These are phyloP conservation scores for Bidens hawaiensis DNA, from an alignment of 140 eudicot genomes.

Conservation along the genomic window DNA sequence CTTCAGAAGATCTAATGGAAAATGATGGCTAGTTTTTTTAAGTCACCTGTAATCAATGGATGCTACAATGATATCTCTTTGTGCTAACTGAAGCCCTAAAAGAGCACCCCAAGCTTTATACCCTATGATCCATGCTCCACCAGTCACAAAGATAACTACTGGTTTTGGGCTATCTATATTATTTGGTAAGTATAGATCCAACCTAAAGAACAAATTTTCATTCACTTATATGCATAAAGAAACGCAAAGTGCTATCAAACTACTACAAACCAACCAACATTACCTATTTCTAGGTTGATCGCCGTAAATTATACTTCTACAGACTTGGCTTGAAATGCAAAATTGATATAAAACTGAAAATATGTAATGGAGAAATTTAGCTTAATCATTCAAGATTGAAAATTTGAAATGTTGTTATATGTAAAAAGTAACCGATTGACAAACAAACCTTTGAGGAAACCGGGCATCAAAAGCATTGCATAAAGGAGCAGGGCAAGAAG, in stretches of 20 bases:
- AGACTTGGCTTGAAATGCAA: conserved; percentile 66
- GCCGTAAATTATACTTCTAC: conserved; percentile 79
- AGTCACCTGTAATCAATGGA: conserved; percentile 85
- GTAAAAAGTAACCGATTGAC: neutral
- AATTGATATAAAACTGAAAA: conserved; percentile 64
- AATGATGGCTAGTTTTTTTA: neutral
- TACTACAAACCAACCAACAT: neutral
- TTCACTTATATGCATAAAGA: neutral
- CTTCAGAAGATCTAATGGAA: neutral
- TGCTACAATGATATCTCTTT: conserved; percentile 85
- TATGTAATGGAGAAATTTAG: neutral
- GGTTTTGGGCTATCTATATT: conserved; percentile 59
- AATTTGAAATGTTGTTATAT: too few species aligned
- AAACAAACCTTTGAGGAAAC: conserved; percentile 73
- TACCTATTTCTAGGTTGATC: conserved; percentile 92
- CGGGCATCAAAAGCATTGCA: conserved; percentile 85
- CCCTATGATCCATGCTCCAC: conserved; percentile 99
- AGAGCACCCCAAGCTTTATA: conserved; percentile 97
- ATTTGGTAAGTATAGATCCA: conserved; percentile 75
- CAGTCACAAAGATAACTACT: conserved; percentile 83
- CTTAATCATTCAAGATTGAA: neutral
- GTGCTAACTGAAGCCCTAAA: conserved; percentile 79
- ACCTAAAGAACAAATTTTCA: conserved; percentile 35
- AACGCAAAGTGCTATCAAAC: neutral
- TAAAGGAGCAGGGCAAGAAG: conserved; percentile 61